Conservation (phyloP, 441 rosid species). For the Populus hybrid region DNA sequence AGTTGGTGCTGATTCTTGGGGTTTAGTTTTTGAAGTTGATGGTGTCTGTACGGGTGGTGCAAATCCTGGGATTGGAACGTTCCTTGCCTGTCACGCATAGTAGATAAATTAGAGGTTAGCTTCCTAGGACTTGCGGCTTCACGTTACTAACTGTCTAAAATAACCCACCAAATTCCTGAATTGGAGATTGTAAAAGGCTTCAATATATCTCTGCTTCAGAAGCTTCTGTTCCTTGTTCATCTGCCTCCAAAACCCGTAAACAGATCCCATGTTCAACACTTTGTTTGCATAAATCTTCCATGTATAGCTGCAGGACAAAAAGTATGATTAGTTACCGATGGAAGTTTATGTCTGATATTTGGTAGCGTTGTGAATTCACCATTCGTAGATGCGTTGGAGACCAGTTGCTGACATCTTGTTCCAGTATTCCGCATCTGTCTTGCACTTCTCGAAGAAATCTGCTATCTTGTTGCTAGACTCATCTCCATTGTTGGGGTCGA, state of each 20-base stretch:
- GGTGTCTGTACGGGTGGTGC: slow-evolving; percentile 21
- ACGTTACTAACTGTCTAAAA: not conserved
- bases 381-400: slow-evolving; percentile 70
- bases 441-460: slow-evolving; percentile 78
- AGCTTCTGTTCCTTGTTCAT: slow-evolving; percentile 69
- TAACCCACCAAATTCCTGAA: slow-evolving; percentile 64
- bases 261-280: slow-evolving; percentile 79
- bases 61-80: slow-evolving; percentile 42
- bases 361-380: slow-evolving; percentile 36
- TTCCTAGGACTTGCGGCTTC: not conserved
- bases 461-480: slow-evolving; percentile 64
- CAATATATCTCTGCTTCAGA: slow-evolving; percentile 72
- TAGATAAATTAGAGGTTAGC: slow-evolving; percentile 9
- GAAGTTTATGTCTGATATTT: not conserved
- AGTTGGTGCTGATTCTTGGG: slow-evolving; percentile 10
- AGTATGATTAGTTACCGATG: not conserved
- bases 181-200: slow-evolving; percentile 64
- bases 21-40: slow-evolving; percentile 8
- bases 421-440: slow-evolving; percentile 56
- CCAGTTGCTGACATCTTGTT: slow-evolving; percentile 56
- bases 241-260: slow-evolving; percentile 79
- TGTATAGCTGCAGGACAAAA: slow-evolving; percentile 58
- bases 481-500: slow-evolving; percentile 82
- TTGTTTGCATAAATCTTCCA: slow-evolving; percentile 85
- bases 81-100: slow-evolving; percentile 44